These are phyloP conservation scores for Pythium phragmiticola DNA, from an alignment of 352 stramenopile species.

Conservation along the genomic window DNA sequence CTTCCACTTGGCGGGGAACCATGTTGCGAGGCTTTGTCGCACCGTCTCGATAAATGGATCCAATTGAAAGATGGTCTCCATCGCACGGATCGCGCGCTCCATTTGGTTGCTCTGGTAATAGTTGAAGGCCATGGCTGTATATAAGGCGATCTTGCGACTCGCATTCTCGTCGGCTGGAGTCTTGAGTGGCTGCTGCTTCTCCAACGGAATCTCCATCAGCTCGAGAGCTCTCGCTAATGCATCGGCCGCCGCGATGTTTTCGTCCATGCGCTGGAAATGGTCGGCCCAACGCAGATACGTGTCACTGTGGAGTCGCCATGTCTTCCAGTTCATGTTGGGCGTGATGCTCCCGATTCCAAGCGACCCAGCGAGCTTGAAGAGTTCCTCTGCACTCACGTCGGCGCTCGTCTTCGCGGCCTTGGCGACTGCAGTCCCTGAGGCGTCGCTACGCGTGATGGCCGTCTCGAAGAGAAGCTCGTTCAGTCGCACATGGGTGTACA, in stretches of 20 bases:
- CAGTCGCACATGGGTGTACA: constrained; percentile 66
- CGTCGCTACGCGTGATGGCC: constrained; percentile 8
- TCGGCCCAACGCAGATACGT: constrained; percentile 51
- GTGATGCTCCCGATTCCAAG: constrained; percentile 15
- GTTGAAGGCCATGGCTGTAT: constrained; percentile 54
- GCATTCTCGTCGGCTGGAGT: background rate
- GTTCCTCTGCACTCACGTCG: constrained; percentile 50
- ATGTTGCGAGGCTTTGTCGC: constrained; percentile 44
- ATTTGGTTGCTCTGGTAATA: constrained; percentile 81
- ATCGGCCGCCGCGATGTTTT: constrained; percentile 52
- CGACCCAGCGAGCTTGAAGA: constrained; percentile 29
- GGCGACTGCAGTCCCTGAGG: constrained; percentile 6
- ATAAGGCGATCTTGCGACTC: constrained; percentile 39
- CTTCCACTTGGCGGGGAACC: constrained; percentile 78
- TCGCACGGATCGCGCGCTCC: constrained; percentile 67
- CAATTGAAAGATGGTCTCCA: constrained; percentile 65
- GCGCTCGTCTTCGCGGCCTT: constrained; percentile 29
- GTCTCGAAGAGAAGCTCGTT: constrained; percentile 51
- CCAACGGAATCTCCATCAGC: constrained; percentile 32
- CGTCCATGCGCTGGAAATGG: constrained; percentile 42
- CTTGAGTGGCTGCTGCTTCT: constrained; percentile 2
- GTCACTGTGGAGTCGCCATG: constrained; percentile 39
- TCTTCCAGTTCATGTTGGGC: constrained; percentile 30
- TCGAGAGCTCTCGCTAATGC: constrained; percentile 52
- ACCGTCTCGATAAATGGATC: constrained; percentile 57